These are phyloP conservation scores for Prototheca cutis DNA, from an alignment of 163 green algal species.

Conservation along the genomic window DNA sequence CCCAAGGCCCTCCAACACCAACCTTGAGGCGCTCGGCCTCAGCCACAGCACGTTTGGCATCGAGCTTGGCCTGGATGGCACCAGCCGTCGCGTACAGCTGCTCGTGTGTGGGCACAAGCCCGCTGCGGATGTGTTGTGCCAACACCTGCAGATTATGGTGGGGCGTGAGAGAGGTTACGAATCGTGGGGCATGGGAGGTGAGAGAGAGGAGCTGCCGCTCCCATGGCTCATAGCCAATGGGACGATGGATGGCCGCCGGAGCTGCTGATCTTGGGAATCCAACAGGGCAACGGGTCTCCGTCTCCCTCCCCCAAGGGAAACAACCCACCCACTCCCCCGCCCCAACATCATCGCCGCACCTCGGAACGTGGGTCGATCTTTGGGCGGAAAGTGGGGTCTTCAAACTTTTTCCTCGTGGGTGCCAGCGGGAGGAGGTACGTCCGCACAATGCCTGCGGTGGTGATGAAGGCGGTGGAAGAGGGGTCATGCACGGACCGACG, in stretches of 20 bases:
- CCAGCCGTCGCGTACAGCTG: slow-evolving; percentile 24
- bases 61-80: slow-evolving; percentile 10
- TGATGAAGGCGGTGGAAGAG: not conserved
- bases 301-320: not conserved
- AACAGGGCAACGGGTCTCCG: too few relatives aligned
- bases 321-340: not conserved
- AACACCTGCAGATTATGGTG: too few relatives aligned
- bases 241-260: too few relatives aligned
- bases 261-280: too few relatives aligned
- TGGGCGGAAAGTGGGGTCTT: slow-evolving; percentile 28
- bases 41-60: slow-evolving; percentile 1
- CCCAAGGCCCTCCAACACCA: not conserved
- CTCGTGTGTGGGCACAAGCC: slow-evolving; percentile 20
- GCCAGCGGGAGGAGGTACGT: slow-evolving; percentile 33
- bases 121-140: too few relatives aligned
- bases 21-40: slow-evolving; percentile 11
- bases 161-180: too few relatives aligned
- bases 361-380: slow-evolving; percentile 15
- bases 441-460: slow-evolving; percentile 3
- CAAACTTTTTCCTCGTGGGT: slow-evolving; percentile 18
- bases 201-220: too few relatives aligned
- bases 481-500: too few relatives aligned
- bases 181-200: too few relatives aligned
- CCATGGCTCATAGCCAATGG: too few relatives aligned
- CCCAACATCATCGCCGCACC: slow-evolving; percentile 1